Percentiles rank a stretch among this genome's conserved stretches.
phyloP scores from a whole-genome alignment of 2,329 filamentous ascomycete species.

The Raffaelea arxii region DNA sequence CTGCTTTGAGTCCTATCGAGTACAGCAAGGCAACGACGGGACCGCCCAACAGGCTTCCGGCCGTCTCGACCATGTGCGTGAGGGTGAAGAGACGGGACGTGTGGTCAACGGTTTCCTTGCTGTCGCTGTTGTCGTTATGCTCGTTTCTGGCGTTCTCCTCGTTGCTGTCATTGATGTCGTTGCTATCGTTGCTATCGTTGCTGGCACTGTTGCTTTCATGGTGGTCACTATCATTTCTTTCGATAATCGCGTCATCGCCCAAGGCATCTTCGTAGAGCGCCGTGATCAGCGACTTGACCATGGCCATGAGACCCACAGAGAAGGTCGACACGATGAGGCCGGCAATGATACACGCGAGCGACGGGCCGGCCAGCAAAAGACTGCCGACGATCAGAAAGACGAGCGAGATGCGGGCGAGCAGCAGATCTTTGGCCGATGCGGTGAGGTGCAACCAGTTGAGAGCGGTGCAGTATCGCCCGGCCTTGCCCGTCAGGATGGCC shows the following conservation, averaged over 20 bases:
- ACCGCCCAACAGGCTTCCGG: conserved; percentile 15
- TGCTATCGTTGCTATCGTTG: not conserved
- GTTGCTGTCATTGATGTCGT: conserved; percentile 4
- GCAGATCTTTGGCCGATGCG: conserved; percentile 15
- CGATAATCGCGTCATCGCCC: too few relatives aligned
- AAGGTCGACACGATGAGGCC: conserved; percentile 11
- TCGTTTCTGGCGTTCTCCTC: not conserved
- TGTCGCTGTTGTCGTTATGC: not conserved
- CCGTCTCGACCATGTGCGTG: conserved; percentile 17
- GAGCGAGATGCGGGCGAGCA: conserved; percentile 17
- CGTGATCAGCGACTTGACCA: conserved; percentile 15
- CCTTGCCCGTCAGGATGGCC: not conserved
- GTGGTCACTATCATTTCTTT: too few relatives aligned
- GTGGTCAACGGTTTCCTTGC: conserved; percentile 6
- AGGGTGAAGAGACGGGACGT: conserved; percentile 19
- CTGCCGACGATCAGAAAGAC: conserved; percentile 13
- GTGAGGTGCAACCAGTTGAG: conserved; percentile 19
- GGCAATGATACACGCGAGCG: conserved; percentile 11
- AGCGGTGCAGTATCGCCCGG: not conserved
- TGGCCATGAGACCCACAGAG: conserved; percentile 7
- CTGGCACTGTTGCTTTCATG: conserved; percentile 3
- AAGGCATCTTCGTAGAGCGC: conserved; percentile 5
- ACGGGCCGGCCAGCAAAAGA: conserved; percentile 13
- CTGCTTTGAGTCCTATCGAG: conserved; percentile 14
- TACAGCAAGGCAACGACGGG: conserved; percentile 19